Evolutionary conservation across 805 yeast species (phyloP).

Genomic region (Priceomyces castillae): DNA sequence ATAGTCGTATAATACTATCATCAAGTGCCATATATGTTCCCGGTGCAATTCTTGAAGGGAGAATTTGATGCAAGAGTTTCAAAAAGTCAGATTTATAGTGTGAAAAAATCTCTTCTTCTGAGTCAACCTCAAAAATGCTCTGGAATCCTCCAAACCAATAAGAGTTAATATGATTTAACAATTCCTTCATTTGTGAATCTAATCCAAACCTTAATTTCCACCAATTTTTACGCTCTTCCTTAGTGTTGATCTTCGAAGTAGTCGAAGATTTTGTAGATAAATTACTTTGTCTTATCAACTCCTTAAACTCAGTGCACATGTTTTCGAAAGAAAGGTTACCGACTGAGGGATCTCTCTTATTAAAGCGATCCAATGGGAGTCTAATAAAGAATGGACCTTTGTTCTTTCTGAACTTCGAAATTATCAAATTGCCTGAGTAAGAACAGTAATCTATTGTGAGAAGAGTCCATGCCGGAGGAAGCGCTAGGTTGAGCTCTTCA

Average conservation of each 20-base stretch:
- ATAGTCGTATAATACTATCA: slow-evolving; percentile 18
- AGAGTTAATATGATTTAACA: slow-evolving; percentile 58
- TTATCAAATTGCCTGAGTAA: slow-evolving; percentile 53
- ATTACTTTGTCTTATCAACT: slow-evolving; percentile 62
- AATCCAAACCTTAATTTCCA: slow-evolving; percentile 67
- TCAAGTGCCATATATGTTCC: slow-evolving; percentile 12
- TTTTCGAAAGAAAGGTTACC: slow-evolving; percentile 37
- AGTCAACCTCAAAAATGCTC: slow-evolving; percentile 51
- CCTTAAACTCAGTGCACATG: slow-evolving; percentile 27
- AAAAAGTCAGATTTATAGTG: slow-evolving; percentile 19
- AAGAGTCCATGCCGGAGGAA: slow-evolving; percentile 49
- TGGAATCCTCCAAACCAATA: slow-evolving; percentile 78
- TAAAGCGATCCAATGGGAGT: slow-evolving; percentile 57
- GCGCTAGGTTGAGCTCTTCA: slow-evolving; percentile 6
- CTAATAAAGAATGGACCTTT: slow-evolving; percentile 47
- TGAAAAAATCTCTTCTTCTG: slow-evolving; percentile 18
- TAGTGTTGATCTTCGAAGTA: slow-evolving; percentile 51
- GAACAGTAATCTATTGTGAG: slow-evolving; percentile 61
- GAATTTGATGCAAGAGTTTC: slow-evolving; percentile 10
- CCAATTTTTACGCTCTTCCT: slow-evolving; percentile 68
- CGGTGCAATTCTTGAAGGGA: slow-evolving; percentile 12
- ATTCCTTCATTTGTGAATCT: slow-evolving; percentile 51
- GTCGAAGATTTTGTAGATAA: slow-evolving; percentile 52
- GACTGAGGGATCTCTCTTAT: slow-evolving; percentile 44
- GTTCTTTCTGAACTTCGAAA: slow-evolving; percentile 43